Conservation (phyloP, 176 grass and related monocot species). For the Aegilops speltoides region DNA sequence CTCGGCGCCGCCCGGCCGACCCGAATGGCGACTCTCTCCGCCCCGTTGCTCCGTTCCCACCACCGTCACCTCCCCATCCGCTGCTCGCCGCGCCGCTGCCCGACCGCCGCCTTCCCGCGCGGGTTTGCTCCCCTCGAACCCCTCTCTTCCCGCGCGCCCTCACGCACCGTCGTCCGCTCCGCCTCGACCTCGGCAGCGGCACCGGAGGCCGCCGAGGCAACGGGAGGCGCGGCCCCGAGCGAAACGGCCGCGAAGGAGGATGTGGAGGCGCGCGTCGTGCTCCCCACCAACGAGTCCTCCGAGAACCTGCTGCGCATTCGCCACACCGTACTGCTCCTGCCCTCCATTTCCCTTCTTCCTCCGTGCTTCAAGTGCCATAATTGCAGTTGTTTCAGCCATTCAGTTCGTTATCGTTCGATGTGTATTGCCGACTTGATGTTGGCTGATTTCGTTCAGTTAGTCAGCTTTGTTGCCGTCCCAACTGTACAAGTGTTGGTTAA, state of each 20-base stretch:
- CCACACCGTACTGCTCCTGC: conserved; percentile 56
- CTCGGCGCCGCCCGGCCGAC: conserved; percentile 22
- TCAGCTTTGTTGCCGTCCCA: neutral
- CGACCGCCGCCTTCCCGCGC: neutral
- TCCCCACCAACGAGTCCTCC: conserved; percentile 91
- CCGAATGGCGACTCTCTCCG: conserved; percentile 57
- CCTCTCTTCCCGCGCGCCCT: conserved; percentile 8
- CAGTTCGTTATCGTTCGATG: neutral
- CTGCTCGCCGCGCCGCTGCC: conserved; percentile 23
- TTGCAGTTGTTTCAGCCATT: neutral
- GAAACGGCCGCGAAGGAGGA: conserved; percentile 10
- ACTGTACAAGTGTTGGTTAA: neutral
- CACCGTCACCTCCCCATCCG: conserved; percentile 9
- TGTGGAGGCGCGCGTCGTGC: conserved; percentile 39
- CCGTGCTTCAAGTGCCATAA: neutral
- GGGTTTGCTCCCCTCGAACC: neutral
- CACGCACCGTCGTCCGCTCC: neutral
- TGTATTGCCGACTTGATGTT: neutral
- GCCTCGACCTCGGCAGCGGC: conserved; percentile 36
- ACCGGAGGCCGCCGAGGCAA: conserved; percentile 14
- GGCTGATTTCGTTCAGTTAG: neutral
- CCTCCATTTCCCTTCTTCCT: neutral
- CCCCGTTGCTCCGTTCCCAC: conserved; percentile 34
- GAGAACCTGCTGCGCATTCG: conserved; percentile 73
- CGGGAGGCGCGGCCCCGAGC: conserved; percentile 4